These are phyloP conservation scores for Capsella rubella DNA, from an alignment of 441 rosid species.

Conservation along the genomic window DNA sequence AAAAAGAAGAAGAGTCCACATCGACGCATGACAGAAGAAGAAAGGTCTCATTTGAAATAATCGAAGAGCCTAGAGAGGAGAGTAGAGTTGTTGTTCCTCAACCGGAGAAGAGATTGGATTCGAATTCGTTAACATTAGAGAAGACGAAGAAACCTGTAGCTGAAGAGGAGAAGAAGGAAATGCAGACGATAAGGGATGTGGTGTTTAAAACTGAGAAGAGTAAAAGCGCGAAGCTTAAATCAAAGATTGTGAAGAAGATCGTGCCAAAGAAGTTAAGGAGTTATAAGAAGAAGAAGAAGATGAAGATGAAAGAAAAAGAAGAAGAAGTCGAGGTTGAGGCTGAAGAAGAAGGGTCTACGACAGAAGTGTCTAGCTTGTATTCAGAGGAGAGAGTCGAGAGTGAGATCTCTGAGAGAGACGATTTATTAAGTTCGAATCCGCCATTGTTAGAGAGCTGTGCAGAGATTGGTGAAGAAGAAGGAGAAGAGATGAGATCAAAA, in stretches of 20 bases:
- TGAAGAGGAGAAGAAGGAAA: conserved; percentile 29
- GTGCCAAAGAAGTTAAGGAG: conserved; percentile 64
- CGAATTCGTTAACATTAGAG: neutral
- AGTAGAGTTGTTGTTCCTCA: neutral
- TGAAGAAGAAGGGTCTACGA: conserved; percentile 17
- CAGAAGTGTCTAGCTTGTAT: conserved; percentile 30
- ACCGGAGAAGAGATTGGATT: neutral
- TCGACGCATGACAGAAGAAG: conserved; percentile 18
- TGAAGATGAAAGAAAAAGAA: conserved; percentile 22
- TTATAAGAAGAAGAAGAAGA: conserved; percentile 48
- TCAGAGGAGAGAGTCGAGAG: conserved; percentile 32
- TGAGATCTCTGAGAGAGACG: conserved; percentile 38
- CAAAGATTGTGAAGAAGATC: conserved; percentile 59
- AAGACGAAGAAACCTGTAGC: conserved; percentile 39
- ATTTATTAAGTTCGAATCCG: conserved; percentile 36
- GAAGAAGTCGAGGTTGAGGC: conserved; percentile 15
- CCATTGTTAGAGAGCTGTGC: conserved; percentile 42
- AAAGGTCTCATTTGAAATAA: conserved; percentile 22
- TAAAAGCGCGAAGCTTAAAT: conserved; percentile 47
- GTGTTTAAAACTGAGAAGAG: conserved; percentile 37
- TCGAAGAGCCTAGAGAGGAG: conserved; percentile 27
- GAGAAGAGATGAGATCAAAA: conserved; percentile 8
- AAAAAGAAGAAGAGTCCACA: neutral
- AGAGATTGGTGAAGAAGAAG: conserved; percentile 30
- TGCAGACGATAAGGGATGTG: conserved; percentile 37